A percentile compares a stretch with the other conserved stretches of the same genome.
phyloP scores from a whole-genome alignment of 2,329 filamentous ascomycete genomes.

The Paecilomyces dactylethromorphus region DNA sequence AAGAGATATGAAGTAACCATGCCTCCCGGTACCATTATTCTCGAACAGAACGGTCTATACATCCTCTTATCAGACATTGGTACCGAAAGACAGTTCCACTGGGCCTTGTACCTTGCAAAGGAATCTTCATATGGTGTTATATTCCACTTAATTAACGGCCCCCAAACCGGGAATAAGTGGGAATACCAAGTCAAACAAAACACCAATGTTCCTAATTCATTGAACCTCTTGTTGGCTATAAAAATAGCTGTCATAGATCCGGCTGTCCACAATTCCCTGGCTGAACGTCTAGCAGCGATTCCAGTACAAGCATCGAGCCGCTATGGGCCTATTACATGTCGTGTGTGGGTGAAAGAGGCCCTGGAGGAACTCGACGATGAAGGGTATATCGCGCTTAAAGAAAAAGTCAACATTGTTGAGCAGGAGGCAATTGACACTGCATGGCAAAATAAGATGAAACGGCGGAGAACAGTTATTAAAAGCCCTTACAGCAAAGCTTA shows the following conservation, averaged over 20 bases:
- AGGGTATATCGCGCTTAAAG: neutral
- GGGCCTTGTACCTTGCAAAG: neutral
- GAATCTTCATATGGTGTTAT: neutral
- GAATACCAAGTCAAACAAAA: neutral
- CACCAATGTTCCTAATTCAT: neutral
- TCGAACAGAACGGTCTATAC: neutral
- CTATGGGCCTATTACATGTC: neutral
- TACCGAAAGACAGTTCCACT: neutral
- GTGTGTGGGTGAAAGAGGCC: neutral
- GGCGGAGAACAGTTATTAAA: neutral
- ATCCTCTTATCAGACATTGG: neutral
- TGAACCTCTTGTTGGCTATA: neutral
- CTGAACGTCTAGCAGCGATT: neutral
- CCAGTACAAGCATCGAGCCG: neutral
- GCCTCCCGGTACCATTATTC: neutral
- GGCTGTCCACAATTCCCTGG: neutral
- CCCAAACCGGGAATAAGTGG: neutral
- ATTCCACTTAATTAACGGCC: neutral
- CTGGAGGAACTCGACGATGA: neutral
- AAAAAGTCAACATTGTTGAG: neutral
- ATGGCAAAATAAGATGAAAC: neutral
- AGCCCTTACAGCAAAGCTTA: neutral
- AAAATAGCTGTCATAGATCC: neutral
- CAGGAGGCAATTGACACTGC: neutral
- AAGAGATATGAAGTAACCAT: neutral